A percentile compares a stretch with the other conserved stretches of the same genome.
phyloP scores from a whole-genome alignment of 179 eudicot species.

The Silene vulgaris region DNA sequence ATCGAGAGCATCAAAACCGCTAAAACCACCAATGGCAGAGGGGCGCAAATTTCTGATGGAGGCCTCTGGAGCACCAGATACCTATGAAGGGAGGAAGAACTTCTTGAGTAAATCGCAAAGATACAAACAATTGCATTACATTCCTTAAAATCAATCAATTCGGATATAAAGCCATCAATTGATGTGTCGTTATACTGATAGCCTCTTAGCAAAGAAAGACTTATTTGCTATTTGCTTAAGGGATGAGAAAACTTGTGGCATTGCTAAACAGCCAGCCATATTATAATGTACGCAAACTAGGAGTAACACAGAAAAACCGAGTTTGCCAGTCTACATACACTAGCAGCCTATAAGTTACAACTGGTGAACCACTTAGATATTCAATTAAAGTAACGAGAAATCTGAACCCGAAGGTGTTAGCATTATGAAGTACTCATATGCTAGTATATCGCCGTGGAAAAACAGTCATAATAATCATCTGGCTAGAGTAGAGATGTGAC shows the following conservation, averaged over 20 bases:
- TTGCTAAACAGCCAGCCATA: conserved; percentile 2
- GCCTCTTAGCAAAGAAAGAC: not conserved
- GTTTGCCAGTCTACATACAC: too few relatives aligned
- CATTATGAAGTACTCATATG: too few relatives aligned
- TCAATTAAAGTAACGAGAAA: too few relatives aligned
- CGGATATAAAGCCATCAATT: not conserved
- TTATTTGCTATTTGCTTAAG: not conserved
- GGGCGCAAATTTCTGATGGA: conserved; percentile 82
- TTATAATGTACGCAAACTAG: conserved; percentile 26
- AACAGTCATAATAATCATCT: too few relatives aligned
- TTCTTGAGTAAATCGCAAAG: not conserved
- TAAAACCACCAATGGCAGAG: conserved; percentile 72
- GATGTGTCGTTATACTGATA: not conserved
- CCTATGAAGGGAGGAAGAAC: conserved; percentile 36
- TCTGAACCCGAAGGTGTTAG: too few relatives aligned
- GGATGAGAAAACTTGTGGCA: not conserved
- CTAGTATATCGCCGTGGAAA: too few relatives aligned
- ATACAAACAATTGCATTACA: not conserved
- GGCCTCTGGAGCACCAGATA: conserved; percentile 77
- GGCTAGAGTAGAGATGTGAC: too few relatives aligned
- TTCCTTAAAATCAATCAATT: not conserved
- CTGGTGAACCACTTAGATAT: too few relatives aligned
- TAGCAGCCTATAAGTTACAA: too few relatives aligned
- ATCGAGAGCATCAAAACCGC: conserved; percentile 60
- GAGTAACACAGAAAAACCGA: too few relatives aligned